These are phyloP conservation scores for Apostasia ramifera DNA, from an alignment of 106 monocot species.

Conservation along the genomic window DNA sequence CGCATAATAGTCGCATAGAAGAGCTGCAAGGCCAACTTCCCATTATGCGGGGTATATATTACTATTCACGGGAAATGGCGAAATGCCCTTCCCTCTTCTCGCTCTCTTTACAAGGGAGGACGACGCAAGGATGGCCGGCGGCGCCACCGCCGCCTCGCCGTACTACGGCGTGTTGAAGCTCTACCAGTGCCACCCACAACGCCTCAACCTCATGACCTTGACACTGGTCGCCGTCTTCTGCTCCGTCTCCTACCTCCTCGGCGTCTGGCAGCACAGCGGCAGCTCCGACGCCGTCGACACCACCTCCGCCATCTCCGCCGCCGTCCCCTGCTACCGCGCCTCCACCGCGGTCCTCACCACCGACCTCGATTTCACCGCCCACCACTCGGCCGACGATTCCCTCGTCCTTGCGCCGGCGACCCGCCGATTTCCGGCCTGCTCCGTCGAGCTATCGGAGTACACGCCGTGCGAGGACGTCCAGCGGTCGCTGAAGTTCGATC, in stretches of 20 bases:
- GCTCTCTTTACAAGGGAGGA: too few relatives aligned
- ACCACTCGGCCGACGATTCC: constrained; percentile 27
- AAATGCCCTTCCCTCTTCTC: too few relatives aligned
- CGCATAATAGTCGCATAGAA: too few relatives aligned
- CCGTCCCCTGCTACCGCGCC: constrained; percentile 7
- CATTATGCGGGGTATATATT: too few relatives aligned
- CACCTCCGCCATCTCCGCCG: constrained; percentile 1
- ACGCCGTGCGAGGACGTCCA: constrained; percentile 62
- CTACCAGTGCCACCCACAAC: constrained; percentile 7
- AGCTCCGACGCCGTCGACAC: constrained; percentile 1
- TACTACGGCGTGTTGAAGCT: constrained; percentile 10
- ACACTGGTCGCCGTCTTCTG: constrained; percentile 24
- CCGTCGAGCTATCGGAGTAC: constrained; percentile 53
- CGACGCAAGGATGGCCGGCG: neutral
- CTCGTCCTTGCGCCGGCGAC: neutral
- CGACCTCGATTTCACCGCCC: constrained; percentile 47
- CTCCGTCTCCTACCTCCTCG: constrained; percentile 31
- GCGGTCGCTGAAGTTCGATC: constrained; percentile 39
- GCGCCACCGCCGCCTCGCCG: neutral
- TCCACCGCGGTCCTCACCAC: constrained; percentile 10
- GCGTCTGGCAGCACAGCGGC: constrained; percentile 35
- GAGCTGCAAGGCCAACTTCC: too few relatives aligned
- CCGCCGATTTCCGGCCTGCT: constrained; percentile 27
- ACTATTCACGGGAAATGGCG: too few relatives aligned
- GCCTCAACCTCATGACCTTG: constrained; percentile 15